phyloP scores from a whole-genome alignment of 306 rosid genomes.

The Lathyrus aphaca region DNA sequence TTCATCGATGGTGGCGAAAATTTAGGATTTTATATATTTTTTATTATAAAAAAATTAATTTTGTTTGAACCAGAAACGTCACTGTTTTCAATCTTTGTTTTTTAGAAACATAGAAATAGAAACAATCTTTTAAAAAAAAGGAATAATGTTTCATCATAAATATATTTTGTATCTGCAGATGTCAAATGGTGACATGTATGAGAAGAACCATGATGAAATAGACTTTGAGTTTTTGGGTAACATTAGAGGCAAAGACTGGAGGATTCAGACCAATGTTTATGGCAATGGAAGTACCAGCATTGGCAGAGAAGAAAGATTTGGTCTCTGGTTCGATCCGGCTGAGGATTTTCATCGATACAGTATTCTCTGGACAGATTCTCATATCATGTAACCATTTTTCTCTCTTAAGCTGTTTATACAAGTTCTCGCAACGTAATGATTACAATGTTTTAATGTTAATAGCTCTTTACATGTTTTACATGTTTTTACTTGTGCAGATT shows the following conservation, averaged over 20 bases:
- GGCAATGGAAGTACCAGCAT: conserved; percentile 91
- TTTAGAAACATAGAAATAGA: background rate
- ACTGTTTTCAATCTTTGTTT: conserved; percentile 11
- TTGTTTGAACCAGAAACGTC: conserved; percentile 12
- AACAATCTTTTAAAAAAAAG: background rate
- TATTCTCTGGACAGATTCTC: conserved; percentile 84
- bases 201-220: conserved; percentile 87
- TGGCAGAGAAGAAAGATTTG: conserved; percentile 92
- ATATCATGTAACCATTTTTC: conserved; percentile 71
- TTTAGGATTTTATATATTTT: background rate
- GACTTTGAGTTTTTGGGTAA: conserved; percentile 98
- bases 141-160: background rate
- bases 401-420: background rate
- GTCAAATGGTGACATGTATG: conserved; percentile 93
- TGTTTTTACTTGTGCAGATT: conserved; percentile 55
- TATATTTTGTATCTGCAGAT: conserved; percentile 55
- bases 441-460: background rate
- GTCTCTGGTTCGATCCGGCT: conserved; percentile 94
- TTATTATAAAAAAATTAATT: background rate
- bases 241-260: conserved; percentile 95
- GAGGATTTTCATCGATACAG: conserved; percentile 85
- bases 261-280: conserved; percentile 94
- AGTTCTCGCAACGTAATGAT: background rate
- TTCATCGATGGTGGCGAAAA: conserved; percentile 3
- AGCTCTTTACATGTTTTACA: background rate